Evolutionary conservation across 495 filamentous ascomycete genomes (phyloP).

Genomic region (Parachaetomium inaequale): DNA sequence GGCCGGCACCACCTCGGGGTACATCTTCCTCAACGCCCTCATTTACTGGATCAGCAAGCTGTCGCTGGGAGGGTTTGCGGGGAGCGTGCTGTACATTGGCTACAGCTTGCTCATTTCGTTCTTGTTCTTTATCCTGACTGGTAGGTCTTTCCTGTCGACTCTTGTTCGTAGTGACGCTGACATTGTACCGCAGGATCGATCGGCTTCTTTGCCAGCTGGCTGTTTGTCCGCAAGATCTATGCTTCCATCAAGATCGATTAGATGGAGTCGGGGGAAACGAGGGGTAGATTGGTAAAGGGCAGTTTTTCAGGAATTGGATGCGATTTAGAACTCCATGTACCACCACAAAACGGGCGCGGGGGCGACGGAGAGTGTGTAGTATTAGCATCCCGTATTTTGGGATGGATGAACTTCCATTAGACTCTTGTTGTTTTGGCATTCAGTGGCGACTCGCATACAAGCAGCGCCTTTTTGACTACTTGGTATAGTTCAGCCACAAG

Average conservation of each 20-base stretch:
- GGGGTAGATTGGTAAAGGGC: not conserved
- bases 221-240: slow-evolving; percentile 91
- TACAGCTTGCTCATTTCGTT: slow-evolving; percentile 88
- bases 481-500: no score
- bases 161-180: not conserved
- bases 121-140: slow-evolving; percentile 88
- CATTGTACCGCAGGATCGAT: slow-evolving; percentile 61
- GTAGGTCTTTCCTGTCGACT: slow-evolving; percentile 50
- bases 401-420: not conserved
- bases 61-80: slow-evolving; percentile 76
- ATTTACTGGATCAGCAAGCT: slow-evolving; percentile 85
- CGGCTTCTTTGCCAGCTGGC: slow-evolving; percentile 91
- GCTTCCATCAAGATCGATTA: slow-evolving; percentile 93
- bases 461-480: no score
- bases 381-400: not conserved
- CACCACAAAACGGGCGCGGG: not conserved
- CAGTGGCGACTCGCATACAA: no score
- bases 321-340: slow-evolving; percentile 1
- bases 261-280: not conserved
- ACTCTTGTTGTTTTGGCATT: no score
- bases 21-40: slow-evolving; percentile 84
- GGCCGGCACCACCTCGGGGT: slow-evolving; percentile 80
- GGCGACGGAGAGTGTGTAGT: not conserved
- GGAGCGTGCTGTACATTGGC: slow-evolving; percentile 86
- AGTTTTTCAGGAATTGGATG: not conserved